Base-by-base conservation (phyloP, 75 land plant species). In the Pseudotsuga menziesii region DNA sequence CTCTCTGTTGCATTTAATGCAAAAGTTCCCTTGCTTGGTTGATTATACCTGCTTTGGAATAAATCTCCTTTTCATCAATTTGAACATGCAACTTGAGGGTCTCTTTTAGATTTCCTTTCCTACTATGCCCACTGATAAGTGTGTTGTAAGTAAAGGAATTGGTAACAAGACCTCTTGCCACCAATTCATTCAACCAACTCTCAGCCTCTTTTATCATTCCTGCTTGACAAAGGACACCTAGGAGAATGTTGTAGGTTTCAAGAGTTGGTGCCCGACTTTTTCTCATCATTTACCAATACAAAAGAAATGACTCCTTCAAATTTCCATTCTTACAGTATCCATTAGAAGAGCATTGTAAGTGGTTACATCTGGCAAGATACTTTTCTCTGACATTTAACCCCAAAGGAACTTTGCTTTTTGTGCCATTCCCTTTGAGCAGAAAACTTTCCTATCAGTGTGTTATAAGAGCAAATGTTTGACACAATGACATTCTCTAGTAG, bases 21-120 rank as follows among this genome's bases (percentile, higher is more conserved):
- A 90, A 71, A 20, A 94, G 82, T 69, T 77, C 86, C 32, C 77
- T 89, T 16, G 90, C 98, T 76, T 89, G 92, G 7, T 72, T 76
- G 80, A n/a, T n/a, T n/a, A n/a, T n/a, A n/a, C n/a, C n/a, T n/a
- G n/a, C n/a, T n/a, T n/a, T n/a, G 99, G 97, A 67, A 82, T 41
- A 77, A 92, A 87, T 29, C 93, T 91, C 27, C 84, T 81, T 11
- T 29, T 78, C 52, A 89, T 71, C 89, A 96, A 96, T 93, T 76
- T 94, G 93, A 62, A 86, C 85, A 58, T 94, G 88, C 22, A 92
- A 83, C 62, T 79, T 83, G 25, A 90, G 78, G 14, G 83, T 61
- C 75, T 88, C 86, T 76, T 82, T 85, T 25, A 61, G 77, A 78
- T 88, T 85, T 70, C 91, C 83, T 83, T 86, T 74, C 92, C 89